phyloP scores from a whole-genome alignment of 2,329 filamentous ascomycete species.

The Stachybotrys echinatus region DNA sequence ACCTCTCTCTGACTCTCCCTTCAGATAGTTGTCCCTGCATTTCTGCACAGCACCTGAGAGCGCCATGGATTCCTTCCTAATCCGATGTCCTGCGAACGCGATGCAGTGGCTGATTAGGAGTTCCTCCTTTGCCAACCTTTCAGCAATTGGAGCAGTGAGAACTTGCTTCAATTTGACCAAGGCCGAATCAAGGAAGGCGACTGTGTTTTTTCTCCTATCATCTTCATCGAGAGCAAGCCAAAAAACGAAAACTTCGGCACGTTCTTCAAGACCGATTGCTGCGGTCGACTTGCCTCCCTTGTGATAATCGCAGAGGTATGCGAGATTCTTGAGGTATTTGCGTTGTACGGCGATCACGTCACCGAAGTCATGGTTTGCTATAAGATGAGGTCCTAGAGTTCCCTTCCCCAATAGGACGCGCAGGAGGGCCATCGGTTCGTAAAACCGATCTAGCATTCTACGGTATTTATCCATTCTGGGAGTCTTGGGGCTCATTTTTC shows the following conservation, averaged over 20 bases:
- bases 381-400: background rate
- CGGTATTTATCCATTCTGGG: too few species aligned
- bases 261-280: background rate
- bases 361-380: background rate
- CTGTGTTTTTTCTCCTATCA: background rate
- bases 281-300: background rate
- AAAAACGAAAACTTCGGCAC: background rate
- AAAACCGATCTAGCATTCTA: background rate
- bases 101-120: too few species aligned
- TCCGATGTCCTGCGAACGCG: too few species aligned
- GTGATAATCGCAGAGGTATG: background rate
- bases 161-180: too few species aligned
- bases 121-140: too few species aligned
- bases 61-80: too few species aligned
- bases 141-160: too few species aligned
- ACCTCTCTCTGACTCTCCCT: too few species aligned
- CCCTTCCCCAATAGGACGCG: background rate
- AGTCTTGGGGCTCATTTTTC: too few species aligned
- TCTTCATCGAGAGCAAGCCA: background rate
- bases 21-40: too few species aligned
- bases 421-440: background rate
- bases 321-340: background rate
- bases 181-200: background rate
- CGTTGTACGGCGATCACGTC: background rate
- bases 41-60: too few species aligned